Conservation (phyloP, 129 eudicot genomes). For the Kitagawia praeruptora region DNA sequence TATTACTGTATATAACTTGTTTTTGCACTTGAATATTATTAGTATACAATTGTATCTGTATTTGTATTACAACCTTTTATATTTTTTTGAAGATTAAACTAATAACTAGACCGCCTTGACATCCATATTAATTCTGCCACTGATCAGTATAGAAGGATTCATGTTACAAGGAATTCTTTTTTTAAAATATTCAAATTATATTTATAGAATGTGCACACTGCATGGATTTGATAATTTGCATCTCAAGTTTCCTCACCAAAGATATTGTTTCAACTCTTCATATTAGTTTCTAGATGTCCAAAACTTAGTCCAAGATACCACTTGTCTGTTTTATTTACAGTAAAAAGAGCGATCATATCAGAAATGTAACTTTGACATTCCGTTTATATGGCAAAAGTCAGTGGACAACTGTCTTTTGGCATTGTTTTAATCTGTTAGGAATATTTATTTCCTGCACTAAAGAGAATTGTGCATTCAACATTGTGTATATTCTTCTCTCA, state of each 20-base stretch:
- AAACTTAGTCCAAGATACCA: background rate
- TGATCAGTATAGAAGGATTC: background rate
- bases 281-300: background rate
- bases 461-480: background rate
- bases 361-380: background rate
- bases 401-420: background rate
- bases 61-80: too few relatives aligned
- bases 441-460: background rate
- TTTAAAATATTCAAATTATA: background rate
- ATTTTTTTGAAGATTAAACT: background rate
- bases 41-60: background rate
- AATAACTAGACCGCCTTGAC: background rate
- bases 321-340: background rate
- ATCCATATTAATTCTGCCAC: background rate
- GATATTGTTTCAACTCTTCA: background rate
- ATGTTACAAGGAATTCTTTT: background rate
- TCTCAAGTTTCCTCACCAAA: background rate
- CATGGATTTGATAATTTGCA: background rate
- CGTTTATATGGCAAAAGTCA: background rate
- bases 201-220: background rate
- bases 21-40: too few relatives aligned
- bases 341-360: background rate
- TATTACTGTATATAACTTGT: background rate
- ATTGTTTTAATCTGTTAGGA: background rate
- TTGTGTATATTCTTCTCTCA: background rate